A percentile compares a stretch with the other conserved stretches of the same genome.
Evolutionary conservation across 192 early-diverging fungal genomes (phyloP).

Genomic region (Backusella psychrophila): DNA sequence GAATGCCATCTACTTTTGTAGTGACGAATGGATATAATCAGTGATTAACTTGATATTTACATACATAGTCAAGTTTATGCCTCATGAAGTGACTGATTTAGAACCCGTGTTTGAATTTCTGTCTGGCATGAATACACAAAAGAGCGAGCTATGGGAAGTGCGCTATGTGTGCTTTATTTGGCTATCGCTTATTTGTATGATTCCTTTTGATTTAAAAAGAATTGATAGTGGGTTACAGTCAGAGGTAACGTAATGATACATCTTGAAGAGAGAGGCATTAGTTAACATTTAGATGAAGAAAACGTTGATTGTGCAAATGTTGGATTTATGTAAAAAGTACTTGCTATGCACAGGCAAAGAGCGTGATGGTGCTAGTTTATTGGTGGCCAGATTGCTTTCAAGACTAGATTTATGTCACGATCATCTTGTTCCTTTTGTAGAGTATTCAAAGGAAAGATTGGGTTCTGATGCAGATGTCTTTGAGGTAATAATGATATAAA

Average conservation of each 20-base stretch:
- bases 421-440: conserved; percentile 64
- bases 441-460: conserved; percentile 61
- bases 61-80: conserved; percentile 78
- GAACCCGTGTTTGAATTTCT: conserved; percentile 86
- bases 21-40: not conserved
- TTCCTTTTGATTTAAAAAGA: conserved; percentile 90
- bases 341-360: conserved; percentile 81
- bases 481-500: conserved; percentile 24
- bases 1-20: too few relatives aligned
- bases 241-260: not conserved
- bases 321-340: conserved; percentile 64
- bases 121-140: conserved; percentile 20
- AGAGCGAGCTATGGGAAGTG: conserved; percentile 61
- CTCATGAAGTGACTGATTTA: conserved; percentile 85
- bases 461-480: conserved; percentile 44
- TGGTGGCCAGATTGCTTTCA: conserved; percentile 77
- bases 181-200: conserved; percentile 93
- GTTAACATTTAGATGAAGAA: conserved; percentile 16
- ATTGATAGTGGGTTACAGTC: conserved; percentile 69
- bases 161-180: conserved; percentile 86
- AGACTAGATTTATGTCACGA: conserved; percentile 64
- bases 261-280: not conserved
- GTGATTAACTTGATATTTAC: not conserved
- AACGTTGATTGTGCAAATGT: conserved; percentile 66
- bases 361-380: conserved; percentile 77